Base-by-base conservation (phyloP, 2,329 filamentous ascomycete species). In the Mollisia scopiformis region DNA sequence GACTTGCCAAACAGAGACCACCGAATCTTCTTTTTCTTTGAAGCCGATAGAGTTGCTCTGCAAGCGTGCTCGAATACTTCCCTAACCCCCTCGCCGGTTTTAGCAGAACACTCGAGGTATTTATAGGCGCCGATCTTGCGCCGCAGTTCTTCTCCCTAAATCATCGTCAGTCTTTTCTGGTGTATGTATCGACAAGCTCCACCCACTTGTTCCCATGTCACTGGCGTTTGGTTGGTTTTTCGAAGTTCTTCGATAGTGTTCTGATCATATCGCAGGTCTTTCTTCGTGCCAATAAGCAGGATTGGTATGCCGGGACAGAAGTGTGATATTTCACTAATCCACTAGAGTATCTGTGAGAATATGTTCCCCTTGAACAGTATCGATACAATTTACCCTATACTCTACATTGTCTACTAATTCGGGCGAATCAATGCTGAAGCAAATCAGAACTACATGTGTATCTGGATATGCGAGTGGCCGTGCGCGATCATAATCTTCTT, bases 401-500 rank as follows among this genome's bases (percentile, higher is more conserved):
- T 97, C 93, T 72, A 98, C 95, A 86, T 98, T 98, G 84, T 98
- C 95, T 69, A 98, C 88, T 60, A 95, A 98, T 79, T 99, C 95
- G 72, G 95, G 94, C 53, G 93, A 97, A 83, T 98, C 95, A 77
- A 99, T 86, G 71, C 94, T 93, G 79, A 98, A 98, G 85, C 95
- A 98, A 79, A 99, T 98, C 79, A 99, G 84, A 79, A 99, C 97
- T 79, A 98, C 95, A 79, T 98, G 94, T 67, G 95, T 97, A 82
- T 98, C 95, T 73, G 95, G 94, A 86, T 98, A 99, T 68, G 95
- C 97, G 69, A 98, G 89, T 73, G 95, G 95, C 78, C 95, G 92
- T 78, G 98, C 93, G 86, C 95, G 93, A 80, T 99, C 94, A 83
- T 98, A 98, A 84, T 98, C 94, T 86, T 98, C 95, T 85, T 98